A percentile compares a stretch with the other conserved stretches of the same genome.
Conservation (phyloP, 2,329 filamentous ascomycete species). For the Colletotrichum musicola region DNA sequence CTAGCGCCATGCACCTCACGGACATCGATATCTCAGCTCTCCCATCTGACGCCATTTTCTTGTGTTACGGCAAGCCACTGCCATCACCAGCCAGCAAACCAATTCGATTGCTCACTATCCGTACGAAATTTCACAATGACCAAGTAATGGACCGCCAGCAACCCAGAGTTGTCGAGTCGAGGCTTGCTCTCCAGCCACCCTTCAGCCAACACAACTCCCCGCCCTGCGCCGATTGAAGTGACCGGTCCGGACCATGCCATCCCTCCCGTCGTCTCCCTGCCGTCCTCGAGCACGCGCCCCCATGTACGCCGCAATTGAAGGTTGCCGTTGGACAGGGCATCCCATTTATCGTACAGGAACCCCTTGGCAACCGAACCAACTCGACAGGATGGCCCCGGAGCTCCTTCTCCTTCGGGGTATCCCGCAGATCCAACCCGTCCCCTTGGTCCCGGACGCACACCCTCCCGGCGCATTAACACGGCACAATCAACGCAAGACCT, state of each 20-base stretch:
- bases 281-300: background rate
- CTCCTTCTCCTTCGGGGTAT: conserved; percentile 3
- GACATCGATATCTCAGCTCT: conserved; percentile 11
- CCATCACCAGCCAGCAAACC: conserved; percentile 28
- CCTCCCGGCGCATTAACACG: background rate
- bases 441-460: background rate
- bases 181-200: conserved; percentile 4
- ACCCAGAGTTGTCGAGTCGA: no score
- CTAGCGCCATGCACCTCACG: conserved; percentile 26
- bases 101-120: no score
- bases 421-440: background rate
- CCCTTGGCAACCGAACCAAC: conserved; percentile 6
- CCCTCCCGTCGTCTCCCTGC: background rate
- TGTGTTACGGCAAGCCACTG: conserved; percentile 33
- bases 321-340: background rate
- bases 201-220: background rate
- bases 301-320: conserved; percentile 1
- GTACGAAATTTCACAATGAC: conserved; percentile 12
- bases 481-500: no score
- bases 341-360: conserved; percentile 2
- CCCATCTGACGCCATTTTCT: conserved; percentile 35
- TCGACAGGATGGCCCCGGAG: conserved; percentile 9
- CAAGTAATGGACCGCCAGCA: conserved; percentile 1
- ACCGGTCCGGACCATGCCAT: conserved; percentile 12
- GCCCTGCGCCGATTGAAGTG: background rate